Percentiles rank a stretch among this genome's conserved stretches.
phyloP scores from a whole-genome alignment of 257 asterid species.

The Solanum medicagineum region DNA sequence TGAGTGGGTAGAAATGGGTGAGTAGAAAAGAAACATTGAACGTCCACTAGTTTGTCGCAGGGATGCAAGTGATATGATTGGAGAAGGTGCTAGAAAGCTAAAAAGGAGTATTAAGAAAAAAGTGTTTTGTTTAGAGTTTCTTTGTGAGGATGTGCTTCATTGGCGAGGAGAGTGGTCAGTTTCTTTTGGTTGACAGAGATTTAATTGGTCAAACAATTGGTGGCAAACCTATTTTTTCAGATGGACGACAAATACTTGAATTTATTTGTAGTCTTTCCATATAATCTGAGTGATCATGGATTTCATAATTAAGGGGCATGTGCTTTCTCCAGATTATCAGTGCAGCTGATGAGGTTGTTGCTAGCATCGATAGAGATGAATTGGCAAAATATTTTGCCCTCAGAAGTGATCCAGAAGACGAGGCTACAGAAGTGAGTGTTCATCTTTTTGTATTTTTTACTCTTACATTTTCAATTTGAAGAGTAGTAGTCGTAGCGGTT shows the following conservation, averaged over 20 bases:
- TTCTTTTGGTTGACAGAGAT: background rate
- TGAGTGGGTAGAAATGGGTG: background rate
- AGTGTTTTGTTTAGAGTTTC: background rate
- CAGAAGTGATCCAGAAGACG: slow-evolving; percentile 81
- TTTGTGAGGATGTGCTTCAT: background rate
- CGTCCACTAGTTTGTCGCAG: background rate
- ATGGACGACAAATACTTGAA: background rate
- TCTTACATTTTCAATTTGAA: background rate
- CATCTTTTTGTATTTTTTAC: background rate
- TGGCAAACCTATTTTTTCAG: background rate
- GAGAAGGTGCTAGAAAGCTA: background rate
- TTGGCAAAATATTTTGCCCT: slow-evolving; percentile 53
- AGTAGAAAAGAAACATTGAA: background rate
- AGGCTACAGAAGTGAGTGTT: slow-evolving; percentile 72
- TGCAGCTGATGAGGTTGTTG: slow-evolving; percentile 69
- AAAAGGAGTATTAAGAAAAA: background rate
- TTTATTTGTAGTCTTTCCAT: background rate
- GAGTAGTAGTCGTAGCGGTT: background rate
- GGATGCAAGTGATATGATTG: background rate
- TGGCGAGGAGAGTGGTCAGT: background rate
- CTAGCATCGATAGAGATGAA: slow-evolving; percentile 65
- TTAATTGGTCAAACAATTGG: background rate
- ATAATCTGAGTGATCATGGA: background rate
- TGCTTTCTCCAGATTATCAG: slow-evolving; percentile 42
- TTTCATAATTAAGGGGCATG: background rate